These are phyloP conservation scores for Stereocaulon alpinum DNA, from an alignment of 495 filamentous ascomycete genomes.

Conservation along the genomic window DNA sequence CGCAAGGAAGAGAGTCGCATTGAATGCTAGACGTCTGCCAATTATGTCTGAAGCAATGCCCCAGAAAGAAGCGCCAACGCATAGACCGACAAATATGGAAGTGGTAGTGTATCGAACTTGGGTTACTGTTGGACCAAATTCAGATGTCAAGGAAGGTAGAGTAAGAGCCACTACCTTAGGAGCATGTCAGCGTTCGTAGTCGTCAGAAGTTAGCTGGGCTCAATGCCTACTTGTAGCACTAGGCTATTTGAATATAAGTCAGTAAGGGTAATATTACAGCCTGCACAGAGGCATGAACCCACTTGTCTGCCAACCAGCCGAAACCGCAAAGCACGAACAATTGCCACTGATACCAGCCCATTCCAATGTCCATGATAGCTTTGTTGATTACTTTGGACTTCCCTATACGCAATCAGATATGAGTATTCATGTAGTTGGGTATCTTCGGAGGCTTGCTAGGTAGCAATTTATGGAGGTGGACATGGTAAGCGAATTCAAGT, in stretches of 20 bases:
- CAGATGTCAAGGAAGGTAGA: conserved; percentile 38
- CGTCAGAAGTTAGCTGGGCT: background rate
- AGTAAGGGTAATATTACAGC: background rate
- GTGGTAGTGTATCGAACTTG: conserved; percentile 46
- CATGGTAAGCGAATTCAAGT: background rate
- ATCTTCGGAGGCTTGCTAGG: background rate
- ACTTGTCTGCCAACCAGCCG: conserved; percentile 60
- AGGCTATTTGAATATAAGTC: background rate
- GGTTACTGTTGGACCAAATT: conserved; percentile 41
- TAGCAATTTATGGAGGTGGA: background rate
- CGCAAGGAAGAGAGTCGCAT: conserved; percentile 44
- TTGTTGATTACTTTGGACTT: conserved; percentile 51
- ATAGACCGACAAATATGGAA: conserved; percentile 45
- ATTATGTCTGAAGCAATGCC: conserved; percentile 47
- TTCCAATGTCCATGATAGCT: conserved; percentile 65
- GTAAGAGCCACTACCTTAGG: conserved; percentile 45
- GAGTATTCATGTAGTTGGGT: background rate
- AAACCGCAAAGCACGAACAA: conserved; percentile 75
- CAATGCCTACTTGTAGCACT: conserved; percentile 8
- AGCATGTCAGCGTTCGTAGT: background rate
- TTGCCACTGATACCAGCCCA: conserved; percentile 77
- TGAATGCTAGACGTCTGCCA: conserved; percentile 50
- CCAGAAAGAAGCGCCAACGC: conserved; percentile 50
- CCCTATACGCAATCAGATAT: conserved; percentile 22
- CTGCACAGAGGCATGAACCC: conserved; percentile 15